Base-by-base conservation (phyloP, 306 rosid species). In the Parietaria judaica region DNA sequence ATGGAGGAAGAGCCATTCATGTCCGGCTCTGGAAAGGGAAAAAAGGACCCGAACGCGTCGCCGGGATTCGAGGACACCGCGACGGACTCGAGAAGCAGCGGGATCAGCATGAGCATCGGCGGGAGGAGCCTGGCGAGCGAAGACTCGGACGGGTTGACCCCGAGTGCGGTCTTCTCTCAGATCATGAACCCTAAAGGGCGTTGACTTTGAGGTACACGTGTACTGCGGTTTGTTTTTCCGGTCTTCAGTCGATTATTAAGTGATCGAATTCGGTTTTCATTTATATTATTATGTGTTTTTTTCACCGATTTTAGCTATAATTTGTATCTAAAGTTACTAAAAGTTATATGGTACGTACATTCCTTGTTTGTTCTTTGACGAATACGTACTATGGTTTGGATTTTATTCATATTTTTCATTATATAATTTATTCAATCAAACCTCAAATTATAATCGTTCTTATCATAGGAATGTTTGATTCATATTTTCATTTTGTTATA, bases 121-220 rank as follows among this genome's bases (percentile, higher is more conserved):
- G 95, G 95, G n/a, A 82, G 95, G 69, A 94, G 99, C 85, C 79
- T 94, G 61, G 97, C 99, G 7, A 94, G 99, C 60, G 87, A 80
- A 76, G 97, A 88, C 76, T 94, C 99, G 8, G 97, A 94, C 55
- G 99, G 99, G 11, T 70, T 94, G 81, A 94, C 99, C 23, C 95
- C 99, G 4, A 94, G 99, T 73, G 87, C 99, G 16, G 99, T 94
- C 14, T 94, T 94, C 74, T 94, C 99, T 17, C 99, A 94, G 78
- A 94, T 94, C 81, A 88, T 94, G 97, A 86, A 94, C 82, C 99
- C 99, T 1, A 94, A 94, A 76, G 99, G 99, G 44, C 99, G 99
- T 76, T 94, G 63, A 84, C 14, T 72, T 55, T 23, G 4, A 2
- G 45, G 51, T 39, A 39, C 11, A n/a, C 70, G 55, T 68, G 64